Evolutionary conservation across 2,329 filamentous ascomycete species (phyloP), one percentile per base, ranked within the genome.

Genomic region (Trichoderma pleuroti): DNA sequence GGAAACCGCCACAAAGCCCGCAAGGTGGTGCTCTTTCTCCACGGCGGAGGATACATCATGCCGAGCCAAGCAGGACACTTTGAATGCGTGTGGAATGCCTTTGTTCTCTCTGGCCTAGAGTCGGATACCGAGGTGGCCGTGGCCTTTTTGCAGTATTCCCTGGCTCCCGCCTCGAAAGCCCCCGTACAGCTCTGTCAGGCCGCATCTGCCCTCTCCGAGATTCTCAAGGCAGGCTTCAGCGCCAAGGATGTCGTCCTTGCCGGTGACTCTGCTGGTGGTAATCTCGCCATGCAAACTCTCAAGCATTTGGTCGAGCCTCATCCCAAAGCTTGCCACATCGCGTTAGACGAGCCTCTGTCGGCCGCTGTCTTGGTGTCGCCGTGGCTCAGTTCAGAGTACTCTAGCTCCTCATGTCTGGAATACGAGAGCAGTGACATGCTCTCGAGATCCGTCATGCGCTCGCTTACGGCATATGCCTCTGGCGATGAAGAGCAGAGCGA

Each of bases 251-350:
- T 82, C 12, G 72, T 81, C 59, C 65, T 82, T 10, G 80, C 80
- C 4, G 80, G 80, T 4, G 81, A 82, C 63, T 82, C 80, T 12
- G 80, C 80, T 0, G 81, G 81, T 16, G 81, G 77, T 0, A 81
- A 82, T 69, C 61, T 82, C 36, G 75, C 78, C 0, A 72, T 74
- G 12, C 78, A 80, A 71, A 64, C 82, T 8, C 71, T 81, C 11
- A 71, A 76, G 11, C 80, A 82, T 61, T 52, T 81, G 3, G 49
- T 81, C 11, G 76, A 79, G 26, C 79, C 80, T 1, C 76, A 78
- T 42, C 72, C 75, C 0, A 72, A 69, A 2, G 76, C 74, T 4
- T 54, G 69, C 5, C 68, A 61, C 12, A 60, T 81, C 61, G n/a
- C 56, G 0, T 71, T 81, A 26, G 26, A 70, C 8, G 70, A 70